Evolutionary conservation across 441 rosid species (phyloP), one percentile per base, ranked within the genome.

Genomic region (Euphorbia corollata): DNA sequence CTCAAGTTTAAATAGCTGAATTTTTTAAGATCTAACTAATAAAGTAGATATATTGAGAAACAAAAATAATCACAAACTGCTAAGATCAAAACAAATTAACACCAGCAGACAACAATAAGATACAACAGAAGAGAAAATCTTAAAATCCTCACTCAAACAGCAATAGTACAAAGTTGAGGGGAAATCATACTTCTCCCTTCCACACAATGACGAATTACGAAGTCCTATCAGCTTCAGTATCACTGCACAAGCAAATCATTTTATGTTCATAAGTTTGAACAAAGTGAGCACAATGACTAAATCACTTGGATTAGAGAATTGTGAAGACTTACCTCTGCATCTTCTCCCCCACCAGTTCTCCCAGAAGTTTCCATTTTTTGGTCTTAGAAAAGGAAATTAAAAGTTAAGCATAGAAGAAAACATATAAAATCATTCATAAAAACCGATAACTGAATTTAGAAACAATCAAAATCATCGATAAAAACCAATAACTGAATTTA

Each of bases 351-450:
- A 7, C 72, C 61, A 48, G 57, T 62, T 68, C 38, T 73, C 30
- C 62, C 65, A 23, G 73, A 63, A 34, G 13, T 63, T 68, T 68
- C 73, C 70, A 73, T 64, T 67, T 58, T 68, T 48, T 68, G 63
- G 47, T 74, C 77, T 51, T 68, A 67, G 68, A 64, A 56, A 58
- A 38, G 19, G 59, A 58, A 23, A 47, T 69, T 74, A 64, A 56
- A 58, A 38, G 19, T 51, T 45, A 23, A 47, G 43, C 38, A 16
- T 22, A 16, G 13, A 19, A 36, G 23, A 19, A 48, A 6, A 41
- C 8, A 2, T 13, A 61, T 7, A 15, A 24, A 22, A 60, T 60
- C 59, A 50, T 32, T 6, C 20, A 15, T 34, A 19, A 24, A 12
- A 56, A 32, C n/a, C n/a, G n/a, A n/a, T n/a, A n/a, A n/a, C n/a